phyloP scores from a whole-genome alignment of 2,329 filamentous ascomycete species.

The Rhexocercosporidium sp. region DNA sequence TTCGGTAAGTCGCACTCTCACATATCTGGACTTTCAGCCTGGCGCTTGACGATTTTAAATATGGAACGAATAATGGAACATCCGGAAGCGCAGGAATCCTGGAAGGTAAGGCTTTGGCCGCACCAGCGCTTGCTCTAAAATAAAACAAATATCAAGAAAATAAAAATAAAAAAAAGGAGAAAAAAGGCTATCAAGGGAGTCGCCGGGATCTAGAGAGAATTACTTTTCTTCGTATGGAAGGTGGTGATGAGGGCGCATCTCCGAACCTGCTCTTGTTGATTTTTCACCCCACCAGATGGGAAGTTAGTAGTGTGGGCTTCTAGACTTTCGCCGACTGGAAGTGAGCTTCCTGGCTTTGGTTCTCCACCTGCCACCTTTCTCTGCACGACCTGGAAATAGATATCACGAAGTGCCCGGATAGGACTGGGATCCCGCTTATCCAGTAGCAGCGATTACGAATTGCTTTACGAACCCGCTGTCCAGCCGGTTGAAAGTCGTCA shows the following conservation, averaged over 20 bases:
- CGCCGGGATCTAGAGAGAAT: neutral
- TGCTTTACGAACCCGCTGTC: neutral
- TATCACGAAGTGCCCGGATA: slow-evolving; percentile 17
- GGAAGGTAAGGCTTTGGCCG: neutral
- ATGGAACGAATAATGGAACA: neutral
- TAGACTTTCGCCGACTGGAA: neutral
- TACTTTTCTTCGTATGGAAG: slow-evolving; percentile 7
- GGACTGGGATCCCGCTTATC: neutral
- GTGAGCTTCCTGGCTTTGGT: neutral
- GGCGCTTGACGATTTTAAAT: slow-evolving; percentile 18
- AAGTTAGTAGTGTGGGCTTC: neutral
- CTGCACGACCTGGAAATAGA: slow-evolving; percentile 17
- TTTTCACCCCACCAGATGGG: slow-evolving; percentile 18
- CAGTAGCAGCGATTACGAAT: slow-evolving; percentile 16
- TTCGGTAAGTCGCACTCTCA: slow-evolving; percentile 8
- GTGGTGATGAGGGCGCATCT: slow-evolving; percentile 13
- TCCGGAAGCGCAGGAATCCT: neutral
- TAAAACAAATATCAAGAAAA: neutral
- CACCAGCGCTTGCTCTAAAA: neutral
- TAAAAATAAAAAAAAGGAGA: neutral
- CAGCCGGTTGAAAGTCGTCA: slow-evolving; percentile 7
- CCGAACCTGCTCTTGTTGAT: neutral
- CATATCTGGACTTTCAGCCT: slow-evolving; percentile 9
- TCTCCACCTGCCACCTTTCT: slow-evolving; percentile 14
- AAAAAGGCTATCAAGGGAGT: neutral